Percentiles rank a stretch among this genome's conserved stretches.
Conservation (phyloP, 139 green algal species). For the Diplosphaera chodatii region DNA sequence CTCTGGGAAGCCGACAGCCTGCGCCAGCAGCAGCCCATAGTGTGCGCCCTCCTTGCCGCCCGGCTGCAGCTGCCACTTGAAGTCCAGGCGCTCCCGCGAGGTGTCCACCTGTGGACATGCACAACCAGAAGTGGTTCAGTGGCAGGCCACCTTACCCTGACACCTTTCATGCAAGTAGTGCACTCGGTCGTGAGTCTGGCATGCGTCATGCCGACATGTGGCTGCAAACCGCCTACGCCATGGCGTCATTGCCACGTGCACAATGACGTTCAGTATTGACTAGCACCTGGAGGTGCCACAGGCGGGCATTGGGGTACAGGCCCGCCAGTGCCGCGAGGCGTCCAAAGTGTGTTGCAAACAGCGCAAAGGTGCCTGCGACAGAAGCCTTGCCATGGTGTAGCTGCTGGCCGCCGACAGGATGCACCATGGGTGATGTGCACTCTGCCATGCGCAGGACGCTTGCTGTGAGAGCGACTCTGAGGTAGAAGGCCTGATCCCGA, state of each 20-base stretch:
- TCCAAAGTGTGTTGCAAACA: slow-evolving; percentile 74
- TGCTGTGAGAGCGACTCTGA: no score
- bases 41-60: slow-evolving; percentile 22
- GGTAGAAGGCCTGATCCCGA: no score
- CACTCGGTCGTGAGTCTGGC: no score
- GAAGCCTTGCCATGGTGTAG: no score
- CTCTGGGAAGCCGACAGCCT: slow-evolving; percentile 34
- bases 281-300: slow-evolving; percentile 56
- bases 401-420: no score
- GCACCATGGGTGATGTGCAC: no score
- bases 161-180: no score
- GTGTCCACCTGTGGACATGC: slow-evolving; percentile 27
- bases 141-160: no score
- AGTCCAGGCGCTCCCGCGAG: slow-evolving; percentile 24
- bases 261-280: neutral
- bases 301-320: slow-evolving; percentile 51
- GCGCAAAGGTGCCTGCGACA: slow-evolving; percentile 23
- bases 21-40: slow-evolving; percentile 63
- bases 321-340: slow-evolving; percentile 47
- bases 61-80: slow-evolving; percentile 33
- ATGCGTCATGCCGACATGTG: no score
- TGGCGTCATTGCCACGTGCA: neutral
- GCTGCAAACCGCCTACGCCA: no score
- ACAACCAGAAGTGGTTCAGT: no score
- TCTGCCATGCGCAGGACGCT: no score